Evolutionary conservation across 2,329 filamentous ascomycete genomes (phyloP).

Genomic region (Aspergillus caelatus): DNA sequence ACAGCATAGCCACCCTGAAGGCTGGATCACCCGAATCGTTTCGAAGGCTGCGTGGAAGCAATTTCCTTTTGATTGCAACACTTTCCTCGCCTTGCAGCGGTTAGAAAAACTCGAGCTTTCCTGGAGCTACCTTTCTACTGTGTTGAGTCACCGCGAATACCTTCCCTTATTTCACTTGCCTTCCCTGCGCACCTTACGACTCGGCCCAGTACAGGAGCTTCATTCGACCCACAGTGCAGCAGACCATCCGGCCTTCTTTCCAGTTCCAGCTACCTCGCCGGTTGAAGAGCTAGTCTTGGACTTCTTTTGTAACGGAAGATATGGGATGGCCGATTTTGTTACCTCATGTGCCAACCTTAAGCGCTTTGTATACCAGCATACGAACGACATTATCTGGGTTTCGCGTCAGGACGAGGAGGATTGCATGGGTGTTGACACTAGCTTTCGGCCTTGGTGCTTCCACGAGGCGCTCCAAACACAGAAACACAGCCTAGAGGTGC

Average conservation of each 20-base stretch:
- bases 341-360: slow-evolving; percentile 18
- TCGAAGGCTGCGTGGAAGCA: not conserved
- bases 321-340: slow-evolving; percentile 16
- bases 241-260: not conserved
- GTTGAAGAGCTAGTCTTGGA: not conserved
- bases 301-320: not conserved
- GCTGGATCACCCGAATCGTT: not conserved
- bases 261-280: not conserved
- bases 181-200: not conserved
- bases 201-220: not conserved
- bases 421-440: not conserved
- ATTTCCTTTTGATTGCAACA: not conserved
- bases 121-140: not conserved
- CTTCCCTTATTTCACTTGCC: not conserved
- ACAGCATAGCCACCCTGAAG: not conserved
- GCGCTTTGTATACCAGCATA: slow-evolving; percentile 18
- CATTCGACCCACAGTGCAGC: not conserved
- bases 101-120: not conserved
- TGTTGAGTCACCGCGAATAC: not conserved
- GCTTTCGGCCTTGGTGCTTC: slow-evolving; percentile 12
- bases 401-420: not conserved
- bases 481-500: slow-evolving; percentile 16
- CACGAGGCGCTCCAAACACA: slow-evolving; percentile 11
- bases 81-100: not conserved
- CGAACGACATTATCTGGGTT: slow-evolving; percentile 5